A percentile compares a stretch with the other conserved stretches of the same genome.
These are phyloP conservation scores for Fonsecaea erecta DNA, from an alignment of 2,329 filamentous ascomycete genomes.

Conservation along the genomic window DNA sequence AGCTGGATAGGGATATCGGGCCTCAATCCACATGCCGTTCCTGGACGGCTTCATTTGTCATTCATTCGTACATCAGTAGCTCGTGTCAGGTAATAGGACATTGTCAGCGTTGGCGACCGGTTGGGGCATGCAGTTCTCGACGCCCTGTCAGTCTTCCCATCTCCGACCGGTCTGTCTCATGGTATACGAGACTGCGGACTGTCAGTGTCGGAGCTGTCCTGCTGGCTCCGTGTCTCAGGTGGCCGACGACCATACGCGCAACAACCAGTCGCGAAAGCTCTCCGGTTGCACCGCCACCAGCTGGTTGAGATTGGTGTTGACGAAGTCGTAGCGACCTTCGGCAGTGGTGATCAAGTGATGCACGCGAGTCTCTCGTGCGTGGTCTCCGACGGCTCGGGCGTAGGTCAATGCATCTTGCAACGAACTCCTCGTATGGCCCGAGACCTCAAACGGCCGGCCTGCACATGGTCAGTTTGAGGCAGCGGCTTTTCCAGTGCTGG, in stretches of 20 bases:
- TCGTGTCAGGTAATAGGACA: no score
- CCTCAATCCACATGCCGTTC: background rate
- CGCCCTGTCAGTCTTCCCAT: no score
- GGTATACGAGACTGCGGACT: background rate
- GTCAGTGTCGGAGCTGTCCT: background rate
- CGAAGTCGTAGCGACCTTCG: slow-evolving; percentile 70
- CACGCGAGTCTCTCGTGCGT: slow-evolving; percentile 49
- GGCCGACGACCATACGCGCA: slow-evolving; percentile 49
- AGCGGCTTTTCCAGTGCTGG: background rate
- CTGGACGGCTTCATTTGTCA: background rate
- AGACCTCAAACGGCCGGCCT: slow-evolving; percentile 39
- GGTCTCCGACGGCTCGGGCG: slow-evolving; percentile 43
- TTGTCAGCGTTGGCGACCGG: background rate
- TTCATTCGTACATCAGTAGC: no score
- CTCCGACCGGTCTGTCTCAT: no score
- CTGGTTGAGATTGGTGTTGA: slow-evolving; percentile 64
- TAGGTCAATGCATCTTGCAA: slow-evolving; percentile 38
- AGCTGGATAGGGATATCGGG: background rate
- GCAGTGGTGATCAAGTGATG: slow-evolving; percentile 70
- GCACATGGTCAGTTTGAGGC: slow-evolving; percentile 7
- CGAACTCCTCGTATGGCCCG: slow-evolving; percentile 36
- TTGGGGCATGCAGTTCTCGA: no score
- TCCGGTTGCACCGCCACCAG: slow-evolving; percentile 55
- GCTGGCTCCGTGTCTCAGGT: background rate
- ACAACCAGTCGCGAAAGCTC: slow-evolving; percentile 61